Base-by-base conservation (phyloP, 2,329 filamentous ascomycete species). In the Fusarium coicis region DNA sequence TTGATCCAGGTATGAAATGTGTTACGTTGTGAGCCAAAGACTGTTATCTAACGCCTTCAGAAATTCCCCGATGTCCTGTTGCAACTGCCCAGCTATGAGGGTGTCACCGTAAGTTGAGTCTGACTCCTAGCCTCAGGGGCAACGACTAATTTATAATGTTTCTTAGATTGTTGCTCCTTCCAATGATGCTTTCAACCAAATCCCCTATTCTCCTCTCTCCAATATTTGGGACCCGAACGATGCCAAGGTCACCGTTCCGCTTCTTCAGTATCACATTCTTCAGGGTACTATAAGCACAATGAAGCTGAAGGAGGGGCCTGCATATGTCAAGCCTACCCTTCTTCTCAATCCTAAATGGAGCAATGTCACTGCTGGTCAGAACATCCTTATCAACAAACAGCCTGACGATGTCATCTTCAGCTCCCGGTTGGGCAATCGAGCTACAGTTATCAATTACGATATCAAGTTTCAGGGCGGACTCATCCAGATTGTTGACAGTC, bases 261-360 rank as follows among this genome's bases (percentile, higher is more conserved):
- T 92, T 37, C 84, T 93, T 10, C 81, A 86, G 56, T 93, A 93
- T 79, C 90, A 93, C 80, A 86, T 92, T 56, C 82, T 92, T 32
- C 83, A 86, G 56, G 86, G 85, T 54, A 85, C 84, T 19, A 83
- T 91, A 18, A 75, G 79, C 9, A 82, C 82, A 10, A 79, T 76
- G 12, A 78, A 77, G 23, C 80, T 88, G 40, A 66, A 79, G 4
- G 66, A 77, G 1, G 84, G 84, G 4, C 79, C 80, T 6, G 80
- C 82, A 2, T 78, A 79, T 26, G 84, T 87, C 61, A 79, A 83
- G 39, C 78, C 83, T 36, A 87, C 85, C 3, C 81, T 87, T 23
- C 80, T 89, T 52, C 81, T 77, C 11, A 79, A 81, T 43, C 40
- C 80, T 15, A 77, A 74, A 28, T 88, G 83, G 79, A 85, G 83